Evolutionary conservation across 768 basidiomycete genomes (phyloP), one percentile per base, ranked within the genome.

Genomic region (Tylopilus plumbeoviolaceoides): DNA sequence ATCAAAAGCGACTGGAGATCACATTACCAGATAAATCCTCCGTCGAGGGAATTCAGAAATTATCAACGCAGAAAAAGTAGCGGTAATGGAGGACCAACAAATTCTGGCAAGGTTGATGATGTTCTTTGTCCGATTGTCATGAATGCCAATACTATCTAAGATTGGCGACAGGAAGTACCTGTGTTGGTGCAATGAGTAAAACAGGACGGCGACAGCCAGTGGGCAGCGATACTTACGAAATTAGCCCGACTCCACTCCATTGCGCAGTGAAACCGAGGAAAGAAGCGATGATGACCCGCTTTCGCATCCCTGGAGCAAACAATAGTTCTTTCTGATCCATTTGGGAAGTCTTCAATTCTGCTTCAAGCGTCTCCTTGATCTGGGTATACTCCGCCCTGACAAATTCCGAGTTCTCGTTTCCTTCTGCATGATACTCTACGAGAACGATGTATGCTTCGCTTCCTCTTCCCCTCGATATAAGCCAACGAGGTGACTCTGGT

Each of bases 401-500:
- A 14, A 48, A 48, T 39, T 48, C 47, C 36, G 47, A 48, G 27
- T 48, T 14, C 18, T 48, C 62, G 54, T 85, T 75, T 2, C 82
- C 81, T 47, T 84, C 83, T 1, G 79, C 83, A 56, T 84, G 83
- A 51, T 84, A 84, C 51, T 81, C 80, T 6, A 69, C 74, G 15
- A 84, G 70, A 31, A 80, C 71, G 1, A 64, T 68, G 39, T 64
- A 67, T 0, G 81, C 81, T 51, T 82, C 79, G 0, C 73, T 72
- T 2, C 65, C 64, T 20, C 81, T 75, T 25, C 82, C 82, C 48
- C 76, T 78, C 4, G 80, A 77, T 31, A 85, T 70, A 4, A 85
- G 72, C 82, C 83, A 85, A 40, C 81, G 75, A 15, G 83, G 84
- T 2, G 81, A 83, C 61, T 85, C 84, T 8, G 83, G 82, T 17